Evolutionary conservation across 2,329 filamentous ascomycete species (phyloP), one percentile per base, ranked within the genome.

Genomic region (Monilinia fructicola): DNA sequence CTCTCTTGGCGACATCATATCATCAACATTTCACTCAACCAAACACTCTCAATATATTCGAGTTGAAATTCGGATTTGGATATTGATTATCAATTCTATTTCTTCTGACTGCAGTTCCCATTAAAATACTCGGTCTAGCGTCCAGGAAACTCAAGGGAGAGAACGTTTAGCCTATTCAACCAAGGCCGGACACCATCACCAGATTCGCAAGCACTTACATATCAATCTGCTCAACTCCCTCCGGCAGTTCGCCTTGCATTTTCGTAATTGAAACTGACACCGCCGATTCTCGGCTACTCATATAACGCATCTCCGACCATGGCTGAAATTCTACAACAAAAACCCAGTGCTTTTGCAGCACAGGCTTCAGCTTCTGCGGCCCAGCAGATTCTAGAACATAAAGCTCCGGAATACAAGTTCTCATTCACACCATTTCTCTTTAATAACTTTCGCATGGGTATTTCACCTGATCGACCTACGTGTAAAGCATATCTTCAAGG

Each of bases 401-500:
- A 80, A 67, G 78, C 83, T 5, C 81, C 82, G 5, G 73, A 77
- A 67, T 90, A 91, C 80, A 86, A 82, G 73, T 97, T 97, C 82
- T 86, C 86, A 78, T 97, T 97, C 83, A 89, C 87, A 42, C 90
- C 92, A 56, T 97, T 96, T 80, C 87, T 97, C 48, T 89, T 89
- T 71, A 83, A 87, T 69, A 93, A 90, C 71, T 93, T 95, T 79
- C 88, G 92, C 70, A 93, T 96, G 79, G 90, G 91, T 70, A 88
- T 97, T 62, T 87, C 91, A 28, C 85, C 90, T 48, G 87, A 91
- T 77, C 86, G 90, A 0, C 92, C 93, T 54, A 83, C 91, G 76
- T 98, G 95, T 82, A 92, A 91, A 76, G 89, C 93, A 68, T 97
- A 92, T 81, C 84, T 90, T 68, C 86, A 92, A 69, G 93, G 92